Percentiles rank a stretch among this genome's conserved stretches.
Conservation (phyloP, 345 rosid species). For the Gossypium longicalyx region DNA sequence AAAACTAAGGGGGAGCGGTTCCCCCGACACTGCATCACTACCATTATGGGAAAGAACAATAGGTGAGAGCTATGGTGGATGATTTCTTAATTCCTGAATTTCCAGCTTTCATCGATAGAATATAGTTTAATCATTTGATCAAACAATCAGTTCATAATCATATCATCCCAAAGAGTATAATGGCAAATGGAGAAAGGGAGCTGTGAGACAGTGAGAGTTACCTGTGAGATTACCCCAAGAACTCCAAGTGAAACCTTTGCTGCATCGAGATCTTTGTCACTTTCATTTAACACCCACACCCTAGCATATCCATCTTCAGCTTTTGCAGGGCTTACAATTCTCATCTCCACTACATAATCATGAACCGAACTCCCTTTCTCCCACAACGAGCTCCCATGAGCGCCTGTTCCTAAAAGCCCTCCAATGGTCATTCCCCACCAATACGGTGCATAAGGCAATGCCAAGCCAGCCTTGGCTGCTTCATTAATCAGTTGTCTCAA, state of each 20-base stretch:
- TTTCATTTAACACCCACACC: constrained; percentile 37
- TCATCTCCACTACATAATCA: constrained; percentile 54
- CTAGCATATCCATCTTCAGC: constrained; percentile 42
- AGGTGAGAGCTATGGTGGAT: no score
- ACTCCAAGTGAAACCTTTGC: constrained; percentile 77
- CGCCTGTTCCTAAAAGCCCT: constrained; percentile 68
- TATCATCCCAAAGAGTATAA: not conserved
- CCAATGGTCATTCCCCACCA: constrained; percentile 92
- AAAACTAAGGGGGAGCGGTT: no score
- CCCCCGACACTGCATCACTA: no score
- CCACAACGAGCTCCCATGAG: constrained; percentile 83
- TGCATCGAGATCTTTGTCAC: constrained; percentile 44
- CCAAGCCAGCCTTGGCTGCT: constrained; percentile 57
- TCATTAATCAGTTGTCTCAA: constrained; percentile 50
- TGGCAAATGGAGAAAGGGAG: not conserved
- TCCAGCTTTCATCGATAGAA: no score
- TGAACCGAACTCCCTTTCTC: constrained; percentile 70
- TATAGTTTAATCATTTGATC: no score
- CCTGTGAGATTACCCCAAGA: constrained; percentile 81
- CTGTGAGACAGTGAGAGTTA: not conserved
- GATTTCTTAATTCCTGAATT: no score
- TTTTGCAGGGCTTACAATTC: constrained; percentile 50
- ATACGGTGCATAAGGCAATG: constrained; percentile 68
- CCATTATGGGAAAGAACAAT: no score
- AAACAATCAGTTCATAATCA: not conserved